phyloP scores from a whole-genome alignment of 2,329 filamentous ascomycete species.

The Xylaria sp. region DNA sequence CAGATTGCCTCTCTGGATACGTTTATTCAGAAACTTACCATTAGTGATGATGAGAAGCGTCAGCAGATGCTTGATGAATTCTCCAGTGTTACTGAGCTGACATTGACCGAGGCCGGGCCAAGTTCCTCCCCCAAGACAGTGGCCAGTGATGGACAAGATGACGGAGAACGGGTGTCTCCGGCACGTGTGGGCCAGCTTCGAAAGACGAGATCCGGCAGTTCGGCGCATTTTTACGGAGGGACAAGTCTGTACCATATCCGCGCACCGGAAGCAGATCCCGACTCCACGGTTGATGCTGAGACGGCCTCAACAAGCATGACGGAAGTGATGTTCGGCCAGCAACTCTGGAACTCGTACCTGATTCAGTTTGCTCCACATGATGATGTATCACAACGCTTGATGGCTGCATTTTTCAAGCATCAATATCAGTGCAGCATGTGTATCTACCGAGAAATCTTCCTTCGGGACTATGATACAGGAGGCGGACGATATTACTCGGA shows the following conservation, averaged over 20 bases:
- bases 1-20: constrained; percentile 59
- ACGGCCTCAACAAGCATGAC: constrained; percentile 12
- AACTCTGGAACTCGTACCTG: constrained; percentile 29
- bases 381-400: constrained; percentile 57
- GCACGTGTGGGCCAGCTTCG: constrained; percentile 54
- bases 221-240: constrained; percentile 60
- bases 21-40: constrained; percentile 58
- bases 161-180: constrained; percentile 46
- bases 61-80: constrained; percentile 57
- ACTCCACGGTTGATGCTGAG: constrained; percentile 33
- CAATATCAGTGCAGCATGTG: constrained; percentile 63
- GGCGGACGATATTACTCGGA: constrained; percentile 62
- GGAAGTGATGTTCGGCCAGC: constrained; percentile 31
- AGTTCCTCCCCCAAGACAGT: constrained; percentile 32
- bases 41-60: constrained; percentile 53
- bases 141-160: constrained; percentile 27
- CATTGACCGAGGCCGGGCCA: constrained; percentile 33
- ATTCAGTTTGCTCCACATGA: constrained; percentile 58
- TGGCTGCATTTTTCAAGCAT: constrained; percentile 61
- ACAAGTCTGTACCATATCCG: constrained; percentile 59
- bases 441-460: constrained; percentile 62
- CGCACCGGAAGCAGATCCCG: constrained; percentile 44
- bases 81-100: constrained; percentile 41
- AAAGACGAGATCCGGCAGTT: constrained; percentile 53
- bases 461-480: constrained; percentile 61